Evolutionary conservation across 148 eudicot genomes (phyloP), one percentile per base, ranked within the genome.

Genomic region (Arbutus unedo): DNA sequence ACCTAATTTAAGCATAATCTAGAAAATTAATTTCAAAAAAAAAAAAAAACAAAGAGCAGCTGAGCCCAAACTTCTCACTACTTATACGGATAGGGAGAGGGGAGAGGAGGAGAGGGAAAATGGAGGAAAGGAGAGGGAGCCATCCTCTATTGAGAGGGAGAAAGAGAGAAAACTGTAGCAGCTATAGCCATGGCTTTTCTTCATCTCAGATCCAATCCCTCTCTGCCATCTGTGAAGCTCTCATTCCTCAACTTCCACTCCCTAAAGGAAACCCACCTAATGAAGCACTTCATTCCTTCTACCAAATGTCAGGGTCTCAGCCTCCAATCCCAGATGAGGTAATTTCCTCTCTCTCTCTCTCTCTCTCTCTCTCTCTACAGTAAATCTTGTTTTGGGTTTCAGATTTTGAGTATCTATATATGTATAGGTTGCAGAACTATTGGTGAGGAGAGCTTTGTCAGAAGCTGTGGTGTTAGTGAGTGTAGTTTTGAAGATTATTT

Each of bases 111-210:
- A 38, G 5, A 38, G 64, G 49, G 62, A 82, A 48, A 25, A 50
- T 18, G 71, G 49, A 75, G 23, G 77, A 43, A 74, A 31, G 62
- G 25, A 87, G 81, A 83, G 78, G 81, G 70, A 81, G 84, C 18
- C 98, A 92, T 79, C 93, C 93, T 3, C 66, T 90, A 86, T 78
- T 94, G 66, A 85, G 86, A 79, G 91, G 92, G 45, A 79, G 81
- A 31, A 90, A 83, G 44, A 84, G 70, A 73, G 76, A 60, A 3
- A 7, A 16, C 38, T 0, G 38, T 54, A 54, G 41, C 6, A 74
- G 74, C 47, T 82, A 81, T 67, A 89, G 47, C 81, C 93, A 94
- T 90, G 95, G 95, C 14, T 93, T 91, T 71, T 89, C 95, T 38
- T 57, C 91, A 3, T 85, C 91, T 18, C 94, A 95, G 82, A 87